These are phyloP conservation scores for Achaetomiella virescens DNA, from an alignment of 495 filamentous ascomycete genomes.

Conservation along the genomic window DNA sequence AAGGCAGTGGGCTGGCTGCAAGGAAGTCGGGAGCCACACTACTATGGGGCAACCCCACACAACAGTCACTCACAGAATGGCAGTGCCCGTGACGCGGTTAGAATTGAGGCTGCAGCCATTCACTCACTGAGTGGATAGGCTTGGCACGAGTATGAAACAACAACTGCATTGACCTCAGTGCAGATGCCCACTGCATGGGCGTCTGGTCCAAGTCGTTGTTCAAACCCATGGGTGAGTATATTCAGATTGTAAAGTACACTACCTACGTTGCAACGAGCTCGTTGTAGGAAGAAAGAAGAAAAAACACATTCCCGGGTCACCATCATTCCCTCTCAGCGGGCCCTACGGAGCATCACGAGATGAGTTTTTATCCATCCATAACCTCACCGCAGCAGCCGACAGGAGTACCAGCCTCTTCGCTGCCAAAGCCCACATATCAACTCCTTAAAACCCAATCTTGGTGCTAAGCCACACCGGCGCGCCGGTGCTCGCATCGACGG, in stretches of 20 bases:
- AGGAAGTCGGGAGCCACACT: too few species aligned
- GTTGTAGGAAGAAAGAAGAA: neutral
- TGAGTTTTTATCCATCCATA: neutral
- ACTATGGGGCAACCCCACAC: too few species aligned
- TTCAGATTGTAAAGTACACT: neutral
- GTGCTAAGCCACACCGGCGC: neutral
- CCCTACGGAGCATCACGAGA: neutral
- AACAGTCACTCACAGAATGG: too few species aligned
- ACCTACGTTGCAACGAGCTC: neutral
- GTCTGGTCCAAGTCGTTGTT: neutral
- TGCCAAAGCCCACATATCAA: too few species aligned
- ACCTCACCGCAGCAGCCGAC: too few species aligned
- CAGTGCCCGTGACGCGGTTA: too few species aligned
- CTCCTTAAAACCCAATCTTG: neutral
- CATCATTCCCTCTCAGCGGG: neutral
- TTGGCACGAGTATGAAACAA: too few species aligned
- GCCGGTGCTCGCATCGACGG: constrained; percentile 19
- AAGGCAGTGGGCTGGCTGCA: too few species aligned
- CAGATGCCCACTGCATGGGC: too few species aligned
- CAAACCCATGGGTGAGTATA: neutral
- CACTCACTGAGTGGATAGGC: too few species aligned
- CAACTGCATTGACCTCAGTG: too few species aligned
- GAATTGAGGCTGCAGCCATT: too few species aligned
- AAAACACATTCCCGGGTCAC: neutral
- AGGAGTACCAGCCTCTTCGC: neutral